Evolutionary conservation across 2,329 filamentous ascomycete species (phyloP).

Genomic region (Tolypocladium sp.): DNA sequence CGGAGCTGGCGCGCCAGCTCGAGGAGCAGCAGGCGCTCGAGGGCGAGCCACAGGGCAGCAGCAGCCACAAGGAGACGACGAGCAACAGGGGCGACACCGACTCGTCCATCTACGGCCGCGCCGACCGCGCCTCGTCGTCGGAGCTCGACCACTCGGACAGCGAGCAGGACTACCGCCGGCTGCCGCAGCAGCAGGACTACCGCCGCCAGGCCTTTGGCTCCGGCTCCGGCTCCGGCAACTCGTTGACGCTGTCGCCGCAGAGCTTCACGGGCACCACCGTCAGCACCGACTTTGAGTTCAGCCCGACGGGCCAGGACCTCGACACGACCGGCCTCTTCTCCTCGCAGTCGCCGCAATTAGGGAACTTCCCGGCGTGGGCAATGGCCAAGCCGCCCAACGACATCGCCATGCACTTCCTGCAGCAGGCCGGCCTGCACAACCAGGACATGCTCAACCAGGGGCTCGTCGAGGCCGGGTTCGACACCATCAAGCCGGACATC

Average conservation of each 20-base stretch:
- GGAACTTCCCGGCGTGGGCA: constrained; percentile 21
- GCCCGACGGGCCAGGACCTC: constrained; percentile 20
- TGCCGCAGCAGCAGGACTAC: constrained; percentile 34
- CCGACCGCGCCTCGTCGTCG: constrained; percentile 41
- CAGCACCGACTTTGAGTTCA: constrained; percentile 27
- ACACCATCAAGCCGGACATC: constrained; percentile 46
- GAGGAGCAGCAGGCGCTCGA: constrained; percentile 28
- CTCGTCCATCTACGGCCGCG: constrained; percentile 8
- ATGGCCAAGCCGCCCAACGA: constrained; percentile 16
- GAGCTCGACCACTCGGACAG: constrained; percentile 47
- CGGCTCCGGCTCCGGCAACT: constrained; percentile 18
- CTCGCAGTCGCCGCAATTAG: constrained; percentile 23
- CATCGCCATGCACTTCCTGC: constrained; percentile 30
- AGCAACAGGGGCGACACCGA: constrained; percentile 8
- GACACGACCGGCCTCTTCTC: constrained; percentile 24
- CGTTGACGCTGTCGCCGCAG: constrained; percentile 43
- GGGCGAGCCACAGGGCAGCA: constrained; percentile 18
- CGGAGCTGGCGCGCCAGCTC: constrained; percentile 46
- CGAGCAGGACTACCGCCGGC: constrained; percentile 23
- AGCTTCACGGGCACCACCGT: constrained; percentile 36
- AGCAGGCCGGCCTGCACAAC: constrained; percentile 30
- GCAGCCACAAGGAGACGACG: constrained; percentile 18
- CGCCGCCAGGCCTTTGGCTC: constrained; percentile 36
- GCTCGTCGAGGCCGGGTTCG: constrained; percentile 41
- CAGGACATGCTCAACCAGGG: constrained; percentile 40